Percentiles rank a stretch among this genome's conserved stretches.
Conservation (phyloP, 2,329 filamentous ascomycete genomes). For the Dactylellina parvicollis region DNA sequence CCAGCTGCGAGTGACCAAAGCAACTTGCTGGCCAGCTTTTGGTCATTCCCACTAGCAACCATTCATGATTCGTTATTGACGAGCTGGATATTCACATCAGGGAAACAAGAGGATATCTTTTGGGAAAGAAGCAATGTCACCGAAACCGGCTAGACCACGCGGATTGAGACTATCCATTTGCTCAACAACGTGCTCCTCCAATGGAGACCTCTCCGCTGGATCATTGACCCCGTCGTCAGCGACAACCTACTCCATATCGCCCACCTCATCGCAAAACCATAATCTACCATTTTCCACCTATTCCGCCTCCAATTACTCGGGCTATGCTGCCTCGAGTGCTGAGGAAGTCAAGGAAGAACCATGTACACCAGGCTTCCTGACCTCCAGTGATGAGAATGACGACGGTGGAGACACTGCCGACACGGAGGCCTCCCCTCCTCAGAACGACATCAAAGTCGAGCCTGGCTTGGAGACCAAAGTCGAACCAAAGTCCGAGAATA, state of each 20-base stretch:
- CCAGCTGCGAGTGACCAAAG: slow-evolving; percentile 6
- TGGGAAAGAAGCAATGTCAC: slow-evolving; percentile 41
- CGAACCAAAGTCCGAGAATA: slow-evolving; percentile 43
- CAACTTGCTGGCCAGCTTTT: slow-evolving; percentile 29
- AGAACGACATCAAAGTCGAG: slow-evolving; percentile 38
- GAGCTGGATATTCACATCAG: slow-evolving; percentile 41
- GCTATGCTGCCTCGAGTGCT: slow-evolving; percentile 46
- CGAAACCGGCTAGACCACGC: slow-evolving; percentile 23
- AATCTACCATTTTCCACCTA: slow-evolving; percentile 38
- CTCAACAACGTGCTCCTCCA: slow-evolving; percentile 50
- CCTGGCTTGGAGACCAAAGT: slow-evolving; percentile 13
- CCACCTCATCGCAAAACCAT: slow-evolving; percentile 46
- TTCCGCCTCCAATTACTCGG: slow-evolving; percentile 18
- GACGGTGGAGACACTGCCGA: slow-evolving; percentile 41
- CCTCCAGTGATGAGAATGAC: slow-evolving; percentile 43
- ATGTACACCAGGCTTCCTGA: slow-evolving; percentile 42
- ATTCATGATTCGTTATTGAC: slow-evolving; percentile 55
- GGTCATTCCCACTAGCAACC: slow-evolving; percentile 18
- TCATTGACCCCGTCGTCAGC: slow-evolving; percentile 49
- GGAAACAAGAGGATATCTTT: slow-evolving; percentile 48
- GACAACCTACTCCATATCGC: slow-evolving; percentile 49
- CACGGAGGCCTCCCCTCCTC: slow-evolving; percentile 48
- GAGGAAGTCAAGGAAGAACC: slow-evolving; percentile 50
- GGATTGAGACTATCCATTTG: slow-evolving; percentile 52
- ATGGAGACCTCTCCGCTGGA: slow-evolving; percentile 49